These are phyloP conservation scores for Diaporthe sp. DNA, from an alignment of 2,329 filamentous ascomycete genomes.

Conservation along the genomic window DNA sequence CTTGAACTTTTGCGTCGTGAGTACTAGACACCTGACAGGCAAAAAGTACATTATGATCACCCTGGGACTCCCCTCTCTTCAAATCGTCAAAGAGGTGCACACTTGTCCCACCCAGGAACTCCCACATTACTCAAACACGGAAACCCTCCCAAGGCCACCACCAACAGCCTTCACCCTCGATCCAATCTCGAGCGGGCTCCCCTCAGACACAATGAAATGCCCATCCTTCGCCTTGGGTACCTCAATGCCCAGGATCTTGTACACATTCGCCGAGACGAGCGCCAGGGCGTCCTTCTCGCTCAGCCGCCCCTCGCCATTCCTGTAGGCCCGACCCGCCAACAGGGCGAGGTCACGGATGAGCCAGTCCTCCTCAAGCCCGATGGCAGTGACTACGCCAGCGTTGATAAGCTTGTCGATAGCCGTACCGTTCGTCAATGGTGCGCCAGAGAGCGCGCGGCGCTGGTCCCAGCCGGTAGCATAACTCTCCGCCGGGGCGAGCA, in stretches of 20 bases:
- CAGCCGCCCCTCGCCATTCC: constrained; percentile 69
- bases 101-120: not conserved
- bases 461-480: constrained; percentile 71
- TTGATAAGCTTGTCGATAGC: constrained; percentile 68
- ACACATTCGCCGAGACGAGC: constrained; percentile 69
- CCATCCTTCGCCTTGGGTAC: constrained; percentile 46
- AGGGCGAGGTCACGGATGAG: constrained; percentile 71
- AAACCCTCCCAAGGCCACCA: constrained; percentile 54
- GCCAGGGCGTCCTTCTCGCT: constrained; percentile 68
- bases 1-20: accelerated
- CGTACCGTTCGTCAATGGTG: constrained; percentile 76
- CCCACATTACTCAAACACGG: constrained; percentile 51
- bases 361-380: constrained; percentile 75
- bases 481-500: constrained; percentile 71
- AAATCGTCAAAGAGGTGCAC: not conserved
- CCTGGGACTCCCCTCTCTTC: not conserved
- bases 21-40: not conserved
- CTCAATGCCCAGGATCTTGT: constrained; percentile 67
- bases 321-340: constrained; percentile 70
- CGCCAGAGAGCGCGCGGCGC: constrained; percentile 72
- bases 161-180: constrained; percentile 68
- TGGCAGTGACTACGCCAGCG: constrained; percentile 70
- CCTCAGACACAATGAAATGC: constrained; percentile 75
- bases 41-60: no score
- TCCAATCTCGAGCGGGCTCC: constrained; percentile 72